Base-by-base conservation (phyloP, 2,329 filamentous ascomycete genomes). In the Ceratocystis variospora region DNA sequence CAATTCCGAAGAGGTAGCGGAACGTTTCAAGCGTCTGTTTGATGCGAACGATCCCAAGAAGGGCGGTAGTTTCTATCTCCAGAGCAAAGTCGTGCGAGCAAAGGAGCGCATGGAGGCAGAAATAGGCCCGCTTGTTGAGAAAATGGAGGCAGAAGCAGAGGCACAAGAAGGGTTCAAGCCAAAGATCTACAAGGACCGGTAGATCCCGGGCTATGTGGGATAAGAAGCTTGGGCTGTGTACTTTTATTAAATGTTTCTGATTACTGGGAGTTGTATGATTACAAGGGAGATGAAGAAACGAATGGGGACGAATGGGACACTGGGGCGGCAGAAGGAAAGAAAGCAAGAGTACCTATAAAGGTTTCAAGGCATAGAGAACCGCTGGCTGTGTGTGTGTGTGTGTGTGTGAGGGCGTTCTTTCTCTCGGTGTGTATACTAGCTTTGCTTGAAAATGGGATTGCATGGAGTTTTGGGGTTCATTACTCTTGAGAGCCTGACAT, bases 41-140 rank as follows among this genome's bases (percentile, higher is more conserved):
- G 94, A 99, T 76, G 79, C 84, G 71, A 99, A 99, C 78, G 89
- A 99, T 70, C 93, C 94, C 10, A 82, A 95, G 76, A 96, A 96
- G 74, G 94, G 94, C 45, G 94, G 94, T 64, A 96, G 91, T 73
- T 99, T 99, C 77, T 99, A 99, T 77, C 81, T 99, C 62, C 94
- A 99, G 78, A 97, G 93, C 81, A 99, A 99, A 79, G 85, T 99
- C 66, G 78, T 97, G 71, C 82, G 94, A 69, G 94, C 94, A 67
- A 84, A 93, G 72, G 93, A 99, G 78, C 81, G 94, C 70, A 88
- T 99, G 77, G 93, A 97, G 79, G 82, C 87, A 72, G 93, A 99
- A 77, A 79, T 94, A 50, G 81, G 86, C 70, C 85, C 88, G 68
- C 83, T 86, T 68, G 80, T 85, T 72, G 87, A 89, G 74, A 85